Evolutionary conservation across 177 flowering plant species (phyloP), one percentile per base, ranked within the genome.

Genomic region (Tripterygium wilfordii): DNA sequence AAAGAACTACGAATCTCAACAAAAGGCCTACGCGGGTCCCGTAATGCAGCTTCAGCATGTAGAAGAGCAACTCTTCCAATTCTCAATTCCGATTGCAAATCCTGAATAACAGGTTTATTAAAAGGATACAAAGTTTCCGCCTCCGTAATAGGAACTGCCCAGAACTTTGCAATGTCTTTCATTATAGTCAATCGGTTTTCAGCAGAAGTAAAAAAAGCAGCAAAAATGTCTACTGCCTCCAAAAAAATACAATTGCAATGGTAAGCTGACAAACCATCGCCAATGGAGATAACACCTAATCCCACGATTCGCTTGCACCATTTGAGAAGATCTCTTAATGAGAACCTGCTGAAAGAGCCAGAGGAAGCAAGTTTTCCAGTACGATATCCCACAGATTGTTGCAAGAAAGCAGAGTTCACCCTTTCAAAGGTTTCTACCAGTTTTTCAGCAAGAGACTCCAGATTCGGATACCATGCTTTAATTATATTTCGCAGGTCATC

Each of bases 201-300:
- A 48, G 56, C 50, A 42, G 84, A 79, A 58, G 83, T 56, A 12
- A 72, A 70, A 42, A 66, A 82, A 25, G 80, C 62, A 22, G 83
- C 88, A 77, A 89, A 94, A 49, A 83, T 57, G 69, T 89, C 99
- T 22, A 81, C 83, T 53, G 96, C 99, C 98, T 92, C 68, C n/a
- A n/a, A 33, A 77, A 61, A 86, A 36, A 92, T 83, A 42, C 54
- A 56, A 44, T 49, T 66, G 27, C 75, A 49, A 24, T 65, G 66
- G 39, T 60, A 25, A 48, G 63, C 49, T 13, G 88, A 63, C 58
- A 88, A 61, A 41, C 62, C 48, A 53, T 47, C 66, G 15, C 62
- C 68, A 17, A 32, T 23, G 57, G 65, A 71, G 60, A 47, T 49
- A 51, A 62, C 62, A 32, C 74, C 83, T 56, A 74, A 58, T 33